Evolutionary conservation across 768 basidiomycete genomes (phyloP).

Genomic region (Xerocomellus chrysenteron): DNA sequence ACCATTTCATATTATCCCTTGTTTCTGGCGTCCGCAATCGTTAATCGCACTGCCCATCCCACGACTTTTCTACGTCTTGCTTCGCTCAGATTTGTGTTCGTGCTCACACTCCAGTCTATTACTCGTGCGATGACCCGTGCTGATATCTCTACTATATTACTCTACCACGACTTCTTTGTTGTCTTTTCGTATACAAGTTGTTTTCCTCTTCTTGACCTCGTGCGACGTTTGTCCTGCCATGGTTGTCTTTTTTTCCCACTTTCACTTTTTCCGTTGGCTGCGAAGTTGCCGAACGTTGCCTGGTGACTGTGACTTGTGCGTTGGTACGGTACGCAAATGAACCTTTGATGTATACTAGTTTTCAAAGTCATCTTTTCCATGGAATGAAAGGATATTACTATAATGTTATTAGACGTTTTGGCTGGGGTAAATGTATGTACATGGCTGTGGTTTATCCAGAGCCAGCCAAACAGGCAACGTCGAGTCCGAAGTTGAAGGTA

Average conservation of each 20-base stretch:
- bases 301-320: slow-evolving; percentile 11
- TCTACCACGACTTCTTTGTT: slow-evolving; percentile 25
- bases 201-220: slow-evolving; percentile 1
- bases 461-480: neutral
- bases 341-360: slow-evolving; percentile 29
- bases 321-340: slow-evolving; percentile 17
- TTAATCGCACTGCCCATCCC: slow-evolving; percentile 31
- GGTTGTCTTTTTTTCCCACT: neutral
- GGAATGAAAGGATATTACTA: slow-evolving; percentile 4
- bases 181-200: slow-evolving; percentile 18
- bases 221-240: slow-evolving; percentile 14
- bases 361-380: neutral
- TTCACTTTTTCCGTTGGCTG: slow-evolving; percentile 1
- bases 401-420: neutral
- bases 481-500: neutral
- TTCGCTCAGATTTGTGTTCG: slow-evolving; percentile 17
- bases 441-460: neutral
- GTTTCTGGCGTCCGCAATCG: slow-evolving; percentile 23
- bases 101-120: slow-evolving; percentile 29
- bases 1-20: slow-evolving; percentile 28
- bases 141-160: slow-evolving; percentile 36
- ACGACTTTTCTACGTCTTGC: slow-evolving; percentile 14
- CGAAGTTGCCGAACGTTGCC: neutral
- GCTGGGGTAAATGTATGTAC: neutral
- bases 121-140: slow-evolving; percentile 28